Conservation (phyloP, 2,329 filamentous ascomycete species). For the Stromatinia cepivora region DNA sequence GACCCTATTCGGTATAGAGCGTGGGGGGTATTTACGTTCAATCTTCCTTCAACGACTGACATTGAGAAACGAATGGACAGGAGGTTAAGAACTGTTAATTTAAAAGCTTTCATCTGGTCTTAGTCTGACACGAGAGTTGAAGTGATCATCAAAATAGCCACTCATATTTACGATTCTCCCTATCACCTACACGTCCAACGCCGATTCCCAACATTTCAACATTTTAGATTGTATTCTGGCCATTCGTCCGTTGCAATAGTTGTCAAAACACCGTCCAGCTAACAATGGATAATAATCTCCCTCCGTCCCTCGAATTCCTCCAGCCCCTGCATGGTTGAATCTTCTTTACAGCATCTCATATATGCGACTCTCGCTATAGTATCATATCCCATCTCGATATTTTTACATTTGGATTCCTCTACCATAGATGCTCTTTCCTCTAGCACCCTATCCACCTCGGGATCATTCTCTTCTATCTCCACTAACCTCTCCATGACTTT, state of each 20-base stretch:
- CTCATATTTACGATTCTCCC: not conserved
- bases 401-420: not conserved
- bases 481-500: conserved; percentile 16
- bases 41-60: no score
- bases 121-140: no score
- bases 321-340: not conserved
- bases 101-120: no score
- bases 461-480: conserved; percentile 7
- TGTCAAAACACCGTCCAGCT: not conserved
- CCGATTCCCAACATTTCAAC: not conserved
- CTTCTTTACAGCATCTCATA: not conserved
- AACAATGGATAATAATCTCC: conserved; percentile 3
- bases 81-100: no score
- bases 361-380: not conserved
- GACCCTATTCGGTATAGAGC: no score
- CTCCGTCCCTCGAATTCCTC: not conserved
- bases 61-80: no score
- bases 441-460: not conserved
- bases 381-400: conserved; percentile 19
- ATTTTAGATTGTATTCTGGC: not conserved
- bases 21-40: no score
- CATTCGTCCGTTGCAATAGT: not conserved
- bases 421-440: not conserved
- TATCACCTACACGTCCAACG: not conserved
- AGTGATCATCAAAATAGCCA: no score